Base-by-base conservation (phyloP, 2,329 filamentous ascomycete species). In the Sporothrix sp. region DNA sequence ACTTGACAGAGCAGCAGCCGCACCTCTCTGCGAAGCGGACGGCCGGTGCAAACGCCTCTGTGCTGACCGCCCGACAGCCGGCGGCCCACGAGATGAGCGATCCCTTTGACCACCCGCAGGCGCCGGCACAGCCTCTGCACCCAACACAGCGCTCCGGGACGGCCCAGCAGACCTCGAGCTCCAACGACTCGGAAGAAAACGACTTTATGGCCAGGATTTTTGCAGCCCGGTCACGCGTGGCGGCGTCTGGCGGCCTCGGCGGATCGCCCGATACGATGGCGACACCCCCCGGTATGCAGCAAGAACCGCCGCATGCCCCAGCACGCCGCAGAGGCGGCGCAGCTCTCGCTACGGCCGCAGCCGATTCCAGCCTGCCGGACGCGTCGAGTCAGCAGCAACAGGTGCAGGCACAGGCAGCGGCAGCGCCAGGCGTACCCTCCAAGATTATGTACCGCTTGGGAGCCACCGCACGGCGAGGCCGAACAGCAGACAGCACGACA, bases 371-470 rank as follows among this genome's bases (percentile, higher is more conserved):
- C 39, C 63, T 73, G 21, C 54, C 52, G 13, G 50, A 45, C 3
- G 49, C n/a, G n/a, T n/a, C n/a, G n/a, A n/a, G 42, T 7, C 48
- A 50, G 27, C 54, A 50, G 21, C 44, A 43, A 3, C 51, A n/a
- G n/a, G n/a, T n/a, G n/a, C n/a, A n/a, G n/a, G n/a, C n/a, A n/a
- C n/a, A n/a, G n/a, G n/a, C n/a, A n/a, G n/a, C n/a, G n/a, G n/a
- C n/a, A n/a, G n/a, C n/a, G n/a, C n/a, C 50, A 4, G 50, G 54
- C 2, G 52, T 74, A 1, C 78, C 81, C 2, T 77, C 81, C n/a
- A 81, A 76, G 61, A 78, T 83, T 71, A 78, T 78, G 58, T 76
- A 82, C 54, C 69, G 75, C 7, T 56, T 77, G 25, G 72, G 71
- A 14, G 60, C 71, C 3, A 74, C 72, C 58, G 64, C 52, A 16